phyloP scores from a whole-genome alignment of 23 red algal species.

The Gracilaria caudata region DNA sequence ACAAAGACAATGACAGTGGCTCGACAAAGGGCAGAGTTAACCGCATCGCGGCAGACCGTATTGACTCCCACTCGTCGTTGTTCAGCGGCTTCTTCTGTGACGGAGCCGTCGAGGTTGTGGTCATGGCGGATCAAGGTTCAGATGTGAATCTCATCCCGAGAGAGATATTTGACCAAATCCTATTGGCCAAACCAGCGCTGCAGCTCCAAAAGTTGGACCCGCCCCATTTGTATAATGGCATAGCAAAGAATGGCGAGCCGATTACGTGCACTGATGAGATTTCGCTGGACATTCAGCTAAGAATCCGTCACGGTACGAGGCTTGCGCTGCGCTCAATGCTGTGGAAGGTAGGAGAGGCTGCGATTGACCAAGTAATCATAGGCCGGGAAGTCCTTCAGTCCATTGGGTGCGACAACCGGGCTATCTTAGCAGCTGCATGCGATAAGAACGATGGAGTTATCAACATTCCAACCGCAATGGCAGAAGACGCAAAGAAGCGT shows the following conservation, averaged over 20 bases:
- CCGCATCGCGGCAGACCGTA: slow-evolving; percentile 25
- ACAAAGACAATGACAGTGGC: neutral
- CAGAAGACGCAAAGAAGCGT: neutral
- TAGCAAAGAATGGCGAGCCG: neutral
- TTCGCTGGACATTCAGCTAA: slow-evolving; percentile 12
- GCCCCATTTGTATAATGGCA: slow-evolving; percentile 3
- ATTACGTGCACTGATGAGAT: slow-evolving; percentile 8
- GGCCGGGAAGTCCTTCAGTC: slow-evolving; percentile 11
- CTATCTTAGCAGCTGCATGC: slow-evolving; percentile 25
- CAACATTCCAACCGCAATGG: slow-evolving; percentile 15
- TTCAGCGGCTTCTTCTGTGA: slow-evolving; percentile 12
- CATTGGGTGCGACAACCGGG: slow-evolving; percentile 38
- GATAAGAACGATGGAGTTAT: slow-evolving; percentile 38
- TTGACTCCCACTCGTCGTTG: slow-evolving; percentile 13
- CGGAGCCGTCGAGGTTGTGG: slow-evolving; percentile 10
- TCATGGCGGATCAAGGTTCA: slow-evolving; percentile 18
- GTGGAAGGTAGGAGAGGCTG: slow-evolving; percentile 29
- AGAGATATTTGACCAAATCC: neutral
- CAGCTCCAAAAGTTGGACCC: neutral
- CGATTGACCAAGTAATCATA: slow-evolving; percentile 16
- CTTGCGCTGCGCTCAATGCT: slow-evolving; percentile 22
- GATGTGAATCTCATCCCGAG: slow-evolving; percentile 29
- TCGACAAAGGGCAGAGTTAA: slow-evolving; percentile 12
- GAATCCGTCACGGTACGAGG: slow-evolving; percentile 38
- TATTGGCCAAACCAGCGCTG: neutral